Evolutionary conservation across 495 filamentous ascomycete species (phyloP), one percentile per base, ranked within the genome.

Genomic region (Talaromyces ruber): DNA sequence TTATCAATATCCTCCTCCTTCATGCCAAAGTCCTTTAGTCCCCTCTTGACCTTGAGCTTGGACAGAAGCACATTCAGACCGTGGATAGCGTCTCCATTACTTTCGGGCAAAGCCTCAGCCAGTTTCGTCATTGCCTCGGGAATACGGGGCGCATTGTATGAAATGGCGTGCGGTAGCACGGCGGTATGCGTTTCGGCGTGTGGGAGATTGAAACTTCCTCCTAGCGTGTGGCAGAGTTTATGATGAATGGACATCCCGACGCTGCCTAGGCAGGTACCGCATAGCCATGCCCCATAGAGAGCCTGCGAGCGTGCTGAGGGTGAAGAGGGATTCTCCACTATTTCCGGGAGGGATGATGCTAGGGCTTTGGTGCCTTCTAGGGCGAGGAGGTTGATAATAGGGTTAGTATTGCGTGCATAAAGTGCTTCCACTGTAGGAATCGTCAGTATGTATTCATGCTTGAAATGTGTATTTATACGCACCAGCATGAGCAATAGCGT

Each of bases 191-290:
- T 88, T 66, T 89, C 85, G 3, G 87, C 83, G 59, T 90, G 87
- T 1, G 87, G 86, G 7, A 90, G 80, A 61, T 84, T 85, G 73
- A 90, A 88, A 66, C 80, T 83, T 2, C 86, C 86, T 16, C 86
- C 86, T 12, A 88, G 76, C 0, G 83, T 84, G 69, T 89, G 86
- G 72, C 84, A 88, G 12, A 89, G 80, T 67, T 89, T 89, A 69
- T 88, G 86, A 67, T 89, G 86, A 18, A 90, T 79, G 16, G 84
- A 79, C 86, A 89, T 88, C 34, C 84, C 85, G 8, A 88, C 85
- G 65, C 78, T 81, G 18, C 86, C 85, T 0, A 87, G 75, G 62
- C 85, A 88, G 21, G 75, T 78, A 24, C 83, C 83, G 65, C 86
- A 88, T 3, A 88, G 82, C 84, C 84, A 88, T 24, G 86, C 86